Percentiles rank a stretch among this genome's conserved stretches.
These are phyloP conservation scores for Volutella citrinella DNA, from an alignment of 2,329 filamentous ascomycete genomes.

Conservation along the genomic window DNA sequence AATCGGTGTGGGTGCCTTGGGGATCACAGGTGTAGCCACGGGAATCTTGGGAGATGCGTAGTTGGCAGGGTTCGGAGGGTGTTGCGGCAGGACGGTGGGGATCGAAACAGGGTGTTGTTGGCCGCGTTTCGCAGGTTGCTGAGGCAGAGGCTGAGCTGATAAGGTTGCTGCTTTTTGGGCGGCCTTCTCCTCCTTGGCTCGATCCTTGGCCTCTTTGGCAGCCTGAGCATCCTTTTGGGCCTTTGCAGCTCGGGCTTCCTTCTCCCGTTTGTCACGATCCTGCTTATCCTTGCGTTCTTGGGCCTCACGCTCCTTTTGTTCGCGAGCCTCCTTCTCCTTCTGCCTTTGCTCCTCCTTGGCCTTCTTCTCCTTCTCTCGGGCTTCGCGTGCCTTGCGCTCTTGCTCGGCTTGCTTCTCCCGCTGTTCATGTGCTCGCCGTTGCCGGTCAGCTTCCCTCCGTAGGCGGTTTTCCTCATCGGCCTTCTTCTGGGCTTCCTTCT, in stretches of 20 bases:
- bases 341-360: constrained; percentile 78
- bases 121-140: constrained; percentile 36
- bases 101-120: constrained; percentile 40
- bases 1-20: constrained; percentile 78
- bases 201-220: constrained; percentile 49
- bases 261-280: constrained; percentile 60
- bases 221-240: constrained; percentile 57
- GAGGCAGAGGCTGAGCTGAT: constrained; percentile 23
- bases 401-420: constrained; percentile 80
- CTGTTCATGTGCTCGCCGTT: constrained; percentile 76
- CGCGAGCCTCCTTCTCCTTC: constrained; percentile 73
- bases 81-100: constrained; percentile 54
- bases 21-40: constrained; percentile 74
- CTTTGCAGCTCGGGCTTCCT: constrained; percentile 53
- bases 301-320: constrained; percentile 68
- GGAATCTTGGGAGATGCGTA: constrained; percentile 77
- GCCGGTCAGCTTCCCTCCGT: constrained; percentile 81
- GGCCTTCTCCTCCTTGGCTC: constrained; percentile 65
- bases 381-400: constrained; percentile 71
- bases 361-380: constrained; percentile 72
- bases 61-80: constrained; percentile 53
- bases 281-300: constrained; percentile 61
- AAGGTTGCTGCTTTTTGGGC: constrained; percentile 38
- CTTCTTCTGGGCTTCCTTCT: constrained; percentile 86
- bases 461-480: constrained; percentile 85